A percentile compares a stretch with the other conserved stretches of the same genome.
Conservation (phyloP, 164 flowering plant species). For the Tinospora cordifolia region DNA sequence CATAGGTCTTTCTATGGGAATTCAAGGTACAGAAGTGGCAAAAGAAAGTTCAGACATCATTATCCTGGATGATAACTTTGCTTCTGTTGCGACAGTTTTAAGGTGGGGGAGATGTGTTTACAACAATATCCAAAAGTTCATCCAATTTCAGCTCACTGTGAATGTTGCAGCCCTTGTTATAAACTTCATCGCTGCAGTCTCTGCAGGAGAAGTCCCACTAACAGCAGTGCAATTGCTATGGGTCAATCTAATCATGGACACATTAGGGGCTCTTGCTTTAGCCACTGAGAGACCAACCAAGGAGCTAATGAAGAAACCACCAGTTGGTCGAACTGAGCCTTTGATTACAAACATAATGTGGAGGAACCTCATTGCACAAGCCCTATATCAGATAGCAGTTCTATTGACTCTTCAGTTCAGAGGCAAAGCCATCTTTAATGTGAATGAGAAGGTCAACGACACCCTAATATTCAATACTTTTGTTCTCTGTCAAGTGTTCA, state of each 20-base stretch:
- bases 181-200: constrained; percentile 62
- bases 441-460: constrained; percentile 33
- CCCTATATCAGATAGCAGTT: constrained; percentile 54
- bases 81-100: constrained; percentile 53
- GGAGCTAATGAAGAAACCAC: constrained; percentile 50
- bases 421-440: constrained; percentile 42
- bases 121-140: constrained; percentile 70
- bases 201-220: constrained; percentile 69
- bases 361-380: constrained; percentile 63
- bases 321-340: constrained; percentile 57
- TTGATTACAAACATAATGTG: constrained; percentile 72
- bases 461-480: constrained; percentile 68
- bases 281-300: constrained; percentile 68
- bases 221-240: constrained; percentile 67
- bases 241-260: constrained; percentile 83
- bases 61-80: constrained; percentile 60
- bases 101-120: constrained; percentile 73
- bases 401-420: constrained; percentile 49
- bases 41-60: constrained; percentile 78
- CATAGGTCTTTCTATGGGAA: constrained; percentile 74
- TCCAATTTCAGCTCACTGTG: constrained; percentile 69
- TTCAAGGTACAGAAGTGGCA: constrained; percentile 73
- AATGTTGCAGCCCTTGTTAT: constrained; percentile 68
- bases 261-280: constrained; percentile 68
- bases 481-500: constrained; percentile 68